Evolutionary conservation across 345 rosid genomes (phyloP).

Genomic region (Syzygium oleosum): DNA sequence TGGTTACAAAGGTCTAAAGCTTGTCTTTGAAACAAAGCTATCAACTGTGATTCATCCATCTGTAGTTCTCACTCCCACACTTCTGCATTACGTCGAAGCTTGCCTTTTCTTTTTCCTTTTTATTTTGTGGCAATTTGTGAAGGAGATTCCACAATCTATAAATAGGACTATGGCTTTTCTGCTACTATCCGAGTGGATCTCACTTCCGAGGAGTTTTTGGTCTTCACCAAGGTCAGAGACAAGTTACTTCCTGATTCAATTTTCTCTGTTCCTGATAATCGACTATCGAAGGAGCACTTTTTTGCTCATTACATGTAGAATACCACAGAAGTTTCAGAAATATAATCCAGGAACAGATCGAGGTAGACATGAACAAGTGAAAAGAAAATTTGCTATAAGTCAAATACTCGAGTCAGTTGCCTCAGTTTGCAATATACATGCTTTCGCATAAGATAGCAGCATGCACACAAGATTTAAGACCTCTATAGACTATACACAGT

Average conservation of each 20-base stretch:
- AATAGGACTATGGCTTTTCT: background rate
- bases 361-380: background rate
- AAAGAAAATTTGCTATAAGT: background rate
- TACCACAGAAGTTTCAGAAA: background rate
- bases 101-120: background rate
- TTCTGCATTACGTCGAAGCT: background rate
- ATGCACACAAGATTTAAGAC: background rate
- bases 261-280: background rate
- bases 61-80: background rate
- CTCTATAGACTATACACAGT: background rate
- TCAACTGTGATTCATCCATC: background rate
- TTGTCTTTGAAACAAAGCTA: constrained; percentile 66
- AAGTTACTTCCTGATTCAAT: background rate
- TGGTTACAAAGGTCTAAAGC: constrained; percentile 28
- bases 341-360: background rate
- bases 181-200: background rate
- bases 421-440: background rate
- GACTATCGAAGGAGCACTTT: background rate
- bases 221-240: background rate
- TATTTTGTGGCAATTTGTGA: background rate
- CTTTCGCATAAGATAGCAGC: background rate
- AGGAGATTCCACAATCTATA: background rate
- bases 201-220: background rate
- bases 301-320: background rate
- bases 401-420: background rate